A percentile compares a stretch with the other conserved stretches of the same genome.
phyloP scores from a whole-genome alignment of 208 protist species.

The Acanthamoeba healyi region DNA sequence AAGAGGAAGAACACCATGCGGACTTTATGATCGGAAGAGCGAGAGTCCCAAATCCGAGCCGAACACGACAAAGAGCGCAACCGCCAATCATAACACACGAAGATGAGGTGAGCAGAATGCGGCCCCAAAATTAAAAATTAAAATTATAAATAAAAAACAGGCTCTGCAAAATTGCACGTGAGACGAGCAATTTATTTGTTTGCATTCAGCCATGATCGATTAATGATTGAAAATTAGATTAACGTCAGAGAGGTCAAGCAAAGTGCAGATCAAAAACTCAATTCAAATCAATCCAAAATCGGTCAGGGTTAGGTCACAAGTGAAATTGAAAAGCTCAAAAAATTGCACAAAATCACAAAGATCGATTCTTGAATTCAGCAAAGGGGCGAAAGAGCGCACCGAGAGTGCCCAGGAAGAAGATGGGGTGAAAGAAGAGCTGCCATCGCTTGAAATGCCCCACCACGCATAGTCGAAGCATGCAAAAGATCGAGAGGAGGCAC shows the following conservation, averaged over 20 bases:
- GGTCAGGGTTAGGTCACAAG: too few species aligned
- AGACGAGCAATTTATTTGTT: too few species aligned
- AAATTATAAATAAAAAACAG: neutral
- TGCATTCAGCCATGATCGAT: too few species aligned
- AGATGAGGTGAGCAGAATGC: too few species aligned
- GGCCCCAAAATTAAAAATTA: neutral
- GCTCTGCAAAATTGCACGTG: too few species aligned
- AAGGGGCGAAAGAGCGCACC: neutral
- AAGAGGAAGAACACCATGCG: conserved; percentile 25
- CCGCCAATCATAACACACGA: too few species aligned
- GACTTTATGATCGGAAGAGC: neutral
- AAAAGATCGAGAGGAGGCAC: conserved; percentile 40
- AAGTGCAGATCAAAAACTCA: neutral
- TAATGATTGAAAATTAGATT: too few species aligned
- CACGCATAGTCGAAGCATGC: conserved; percentile 17
- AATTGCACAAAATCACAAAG: neutral
- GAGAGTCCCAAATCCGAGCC: neutral
- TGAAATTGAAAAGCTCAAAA: too few species aligned
- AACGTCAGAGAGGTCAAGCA: too few species aligned
- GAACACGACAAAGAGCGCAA: too few species aligned
- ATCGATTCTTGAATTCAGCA: neutral
- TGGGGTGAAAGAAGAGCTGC: conserved; percentile 56
- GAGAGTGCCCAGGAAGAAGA: conserved; percentile 55
- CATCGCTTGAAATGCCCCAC: conserved; percentile 15
- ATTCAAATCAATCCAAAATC: neutral